phyloP scores from a whole-genome alignment of 345 rosid species.

The Salix caprea region DNA sequence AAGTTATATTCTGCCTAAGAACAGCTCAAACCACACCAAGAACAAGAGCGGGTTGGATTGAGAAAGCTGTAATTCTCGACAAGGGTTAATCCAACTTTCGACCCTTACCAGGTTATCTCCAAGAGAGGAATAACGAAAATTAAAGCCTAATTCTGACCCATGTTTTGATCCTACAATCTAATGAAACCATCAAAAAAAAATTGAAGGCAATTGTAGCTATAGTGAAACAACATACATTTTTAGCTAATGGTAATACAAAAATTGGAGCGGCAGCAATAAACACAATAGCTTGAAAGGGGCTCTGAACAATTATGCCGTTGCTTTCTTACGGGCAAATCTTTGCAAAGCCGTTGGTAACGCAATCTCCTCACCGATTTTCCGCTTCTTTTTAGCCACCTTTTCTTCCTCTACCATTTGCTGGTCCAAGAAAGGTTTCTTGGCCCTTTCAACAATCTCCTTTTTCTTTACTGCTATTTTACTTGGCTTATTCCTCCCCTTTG shows the following conservation, averaged over 20 bases:
- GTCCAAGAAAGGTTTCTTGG: conserved; percentile 69
- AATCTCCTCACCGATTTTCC: conserved; percentile 36
- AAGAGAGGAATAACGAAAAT: too few species aligned
- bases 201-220: background rate
- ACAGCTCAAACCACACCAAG: too few species aligned
- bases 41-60: too few species aligned
- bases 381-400: conserved; percentile 47
- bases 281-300: background rate
- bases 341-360: conserved; percentile 54
- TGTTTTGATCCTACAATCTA: background rate
- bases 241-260: background rate
- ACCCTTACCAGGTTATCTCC: too few species aligned
- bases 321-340: conserved; percentile 47
- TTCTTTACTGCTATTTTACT: conserved; percentile 65
- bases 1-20: too few species aligned
- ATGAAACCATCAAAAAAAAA: background rate
- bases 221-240: too few species aligned
- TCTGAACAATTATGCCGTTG: background rate
- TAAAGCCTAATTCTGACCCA: background rate
- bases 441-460: conserved; percentile 44
- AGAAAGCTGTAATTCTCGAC: too few species aligned
- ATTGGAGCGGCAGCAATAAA: background rate
- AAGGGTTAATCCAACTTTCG: background rate
- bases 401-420: conserved; percentile 32
- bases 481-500: conserved; percentile 79